Percentiles rank a stretch among this genome's conserved stretches.
phyloP scores from a whole-genome alignment of 2,329 filamentous ascomycete species.

The Boeremia lycopersici region DNA sequence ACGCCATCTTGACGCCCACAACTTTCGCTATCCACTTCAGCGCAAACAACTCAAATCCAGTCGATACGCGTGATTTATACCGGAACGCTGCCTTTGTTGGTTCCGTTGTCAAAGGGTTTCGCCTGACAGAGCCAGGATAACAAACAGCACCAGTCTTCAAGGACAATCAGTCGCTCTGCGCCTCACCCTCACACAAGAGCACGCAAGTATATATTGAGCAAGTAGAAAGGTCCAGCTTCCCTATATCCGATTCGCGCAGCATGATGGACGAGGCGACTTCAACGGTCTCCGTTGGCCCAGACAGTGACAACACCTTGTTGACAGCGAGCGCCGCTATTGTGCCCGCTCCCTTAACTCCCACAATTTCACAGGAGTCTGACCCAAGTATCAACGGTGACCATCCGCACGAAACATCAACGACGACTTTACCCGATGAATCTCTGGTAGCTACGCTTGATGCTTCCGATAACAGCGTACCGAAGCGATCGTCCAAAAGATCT shows the following conservation, averaged over 20 bases:
- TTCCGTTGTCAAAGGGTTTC: background rate
- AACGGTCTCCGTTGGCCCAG: background rate
- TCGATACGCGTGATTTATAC: too few relatives aligned
- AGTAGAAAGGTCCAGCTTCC: background rate
- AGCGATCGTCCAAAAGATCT: slow-evolving; percentile 8
- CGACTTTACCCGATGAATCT: background rate
- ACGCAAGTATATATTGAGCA: background rate
- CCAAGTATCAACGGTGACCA: background rate
- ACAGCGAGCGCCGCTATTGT: background rate
- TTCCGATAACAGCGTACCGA: background rate
- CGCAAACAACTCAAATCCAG: too few relatives aligned
- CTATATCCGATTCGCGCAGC: background rate
- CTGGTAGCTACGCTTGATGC: background rate
- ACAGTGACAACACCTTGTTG: too few relatives aligned
- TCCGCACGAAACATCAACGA: too few relatives aligned
- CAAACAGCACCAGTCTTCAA: background rate
- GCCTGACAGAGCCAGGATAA: slow-evolving; percentile 4
- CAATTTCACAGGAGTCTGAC: background rate
- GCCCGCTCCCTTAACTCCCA: background rate
- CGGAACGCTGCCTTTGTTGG: background rate
- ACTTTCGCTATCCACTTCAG: too few relatives aligned
- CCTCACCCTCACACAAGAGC: background rate
- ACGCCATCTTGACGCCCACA: too few relatives aligned
- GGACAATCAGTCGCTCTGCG: background rate
- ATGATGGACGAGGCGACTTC: background rate